phyloP scores from a whole-genome alignment of 2,329 filamentous ascomycete genomes.

The Aplosporella prunicola region DNA sequence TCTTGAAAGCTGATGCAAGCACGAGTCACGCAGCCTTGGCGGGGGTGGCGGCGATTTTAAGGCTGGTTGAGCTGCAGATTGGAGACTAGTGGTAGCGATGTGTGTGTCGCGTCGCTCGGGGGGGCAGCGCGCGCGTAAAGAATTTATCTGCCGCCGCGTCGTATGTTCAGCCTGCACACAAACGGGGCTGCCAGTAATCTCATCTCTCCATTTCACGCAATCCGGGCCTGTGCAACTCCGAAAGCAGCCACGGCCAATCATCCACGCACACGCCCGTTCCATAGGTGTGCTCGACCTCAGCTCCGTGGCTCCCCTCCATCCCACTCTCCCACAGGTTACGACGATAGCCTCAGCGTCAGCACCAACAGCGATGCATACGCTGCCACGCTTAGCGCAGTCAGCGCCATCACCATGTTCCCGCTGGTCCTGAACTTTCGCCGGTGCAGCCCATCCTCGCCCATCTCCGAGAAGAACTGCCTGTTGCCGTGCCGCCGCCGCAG shows the following conservation, averaged over 20 bases:
- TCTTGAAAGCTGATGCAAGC: constrained; percentile 6
- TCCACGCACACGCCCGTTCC: constrained; percentile 2
- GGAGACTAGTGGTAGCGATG: too few species aligned
- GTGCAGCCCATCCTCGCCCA: constrained; percentile 50
- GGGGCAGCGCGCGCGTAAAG: background rate
- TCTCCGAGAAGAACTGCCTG: constrained; percentile 73
- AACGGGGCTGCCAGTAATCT: too few species aligned
- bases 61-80: background rate
- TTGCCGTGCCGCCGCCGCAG: constrained; percentile 89
- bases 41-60: constrained; percentile 2
- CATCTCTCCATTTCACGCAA: too few species aligned
- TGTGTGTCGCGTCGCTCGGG: background rate
- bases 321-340: background rate
- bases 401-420: constrained; percentile 54
- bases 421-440: constrained; percentile 56
- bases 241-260: constrained; percentile 10
- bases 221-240: too few species aligned
- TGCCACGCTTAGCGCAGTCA: constrained; percentile 53
- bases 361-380: constrained; percentile 53
- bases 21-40: constrained; percentile 4
- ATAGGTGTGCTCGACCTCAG: too few species aligned
- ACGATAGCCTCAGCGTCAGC: constrained; percentile 40
- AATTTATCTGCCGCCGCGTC: too few species aligned
- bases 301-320: too few species aligned
- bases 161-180: too few species aligned